Conservation (phyloP, 768 basidiomycete species). For the Melanogaster broomeanus region DNA sequence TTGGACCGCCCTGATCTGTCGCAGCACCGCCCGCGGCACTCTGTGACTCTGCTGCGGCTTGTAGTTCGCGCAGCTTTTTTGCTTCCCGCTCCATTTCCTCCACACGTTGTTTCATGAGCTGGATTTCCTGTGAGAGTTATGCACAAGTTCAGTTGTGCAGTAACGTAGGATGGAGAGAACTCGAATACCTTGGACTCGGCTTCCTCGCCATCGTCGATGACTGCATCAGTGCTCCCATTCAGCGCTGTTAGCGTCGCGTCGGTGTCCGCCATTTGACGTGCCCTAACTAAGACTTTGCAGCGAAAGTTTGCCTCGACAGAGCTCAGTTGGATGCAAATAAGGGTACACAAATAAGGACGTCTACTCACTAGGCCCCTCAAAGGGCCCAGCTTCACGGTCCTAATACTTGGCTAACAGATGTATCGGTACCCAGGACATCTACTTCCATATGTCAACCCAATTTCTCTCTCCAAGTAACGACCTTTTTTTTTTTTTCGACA, state of each 20-base stretch:
- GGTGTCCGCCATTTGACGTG: conserved; percentile 50
- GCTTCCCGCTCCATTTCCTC: conserved; percentile 94
- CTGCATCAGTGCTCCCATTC: conserved; percentile 28
- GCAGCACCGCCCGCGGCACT: conserved; percentile 45
- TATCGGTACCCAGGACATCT: too few relatives aligned
- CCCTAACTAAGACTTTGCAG: conserved; percentile 13
- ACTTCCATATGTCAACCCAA: too few relatives aligned
- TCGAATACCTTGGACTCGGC: conserved; percentile 57
- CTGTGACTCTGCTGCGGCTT: conserved; percentile 72
- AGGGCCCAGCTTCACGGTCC: too few relatives aligned
- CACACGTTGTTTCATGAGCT: conserved; percentile 88
- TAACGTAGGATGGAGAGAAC: conserved; percentile 3
- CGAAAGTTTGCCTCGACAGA: conserved; percentile 26
- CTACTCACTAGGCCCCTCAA: too few relatives aligned
- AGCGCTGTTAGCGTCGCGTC: conserved; percentile 45
- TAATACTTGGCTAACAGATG: too few relatives aligned
- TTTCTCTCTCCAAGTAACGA: too few relatives aligned
- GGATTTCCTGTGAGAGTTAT: conserved; percentile 66
- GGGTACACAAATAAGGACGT: conserved; percentile 19
- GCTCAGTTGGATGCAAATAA: conserved; percentile 29
- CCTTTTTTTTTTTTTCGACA: too few relatives aligned
- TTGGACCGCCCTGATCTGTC: conserved; percentile 49
- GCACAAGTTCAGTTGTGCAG: conserved; percentile 12
- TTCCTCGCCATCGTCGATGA: conserved; percentile 61
- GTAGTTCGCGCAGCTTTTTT: conserved; percentile 82